Evolutionary conservation across 2,329 filamentous ascomycete genomes (phyloP).

Genomic region (Fusarium anthophilum): DNA sequence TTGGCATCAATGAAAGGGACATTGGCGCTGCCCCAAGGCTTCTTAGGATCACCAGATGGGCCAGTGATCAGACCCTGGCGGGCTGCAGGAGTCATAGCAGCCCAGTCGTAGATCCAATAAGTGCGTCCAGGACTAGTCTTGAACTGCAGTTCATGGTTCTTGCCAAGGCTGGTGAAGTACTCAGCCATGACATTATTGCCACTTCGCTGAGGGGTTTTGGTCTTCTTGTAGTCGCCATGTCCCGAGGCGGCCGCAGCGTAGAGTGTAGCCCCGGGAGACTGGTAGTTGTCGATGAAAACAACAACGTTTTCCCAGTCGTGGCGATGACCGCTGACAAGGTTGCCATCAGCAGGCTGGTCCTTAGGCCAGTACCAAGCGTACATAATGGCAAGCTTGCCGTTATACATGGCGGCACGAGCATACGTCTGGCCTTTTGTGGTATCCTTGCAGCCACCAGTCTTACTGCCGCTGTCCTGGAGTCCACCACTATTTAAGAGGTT

Average conservation of each 20-base stretch:
- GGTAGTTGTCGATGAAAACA: constrained; percentile 45
- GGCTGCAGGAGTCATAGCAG: constrained; percentile 48
- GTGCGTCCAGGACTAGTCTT: constrained; percentile 48
- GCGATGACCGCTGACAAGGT: constrained; percentile 47
- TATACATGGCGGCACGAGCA: constrained; percentile 44
- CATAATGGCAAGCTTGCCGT: constrained; percentile 50
- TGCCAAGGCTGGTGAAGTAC: constrained; percentile 44
- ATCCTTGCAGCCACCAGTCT: constrained; percentile 45
- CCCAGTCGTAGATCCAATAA: constrained; percentile 56
- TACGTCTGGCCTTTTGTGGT: constrained; percentile 51
- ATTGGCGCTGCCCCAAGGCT: constrained; percentile 54
- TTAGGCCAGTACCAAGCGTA: constrained; percentile 59
- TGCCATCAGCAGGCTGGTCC: constrained; percentile 50
- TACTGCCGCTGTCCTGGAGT: constrained; percentile 44
- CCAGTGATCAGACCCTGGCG: constrained; percentile 48
- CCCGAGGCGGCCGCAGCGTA: constrained; percentile 48
- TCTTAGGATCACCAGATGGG: constrained; percentile 49
- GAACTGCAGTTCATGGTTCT: constrained; percentile 51
- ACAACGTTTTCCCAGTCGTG: constrained; percentile 54
- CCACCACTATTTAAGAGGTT: constrained; percentile 41
- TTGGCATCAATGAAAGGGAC: constrained; percentile 52
- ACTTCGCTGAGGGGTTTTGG: constrained; percentile 25
- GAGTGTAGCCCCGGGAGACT: constrained; percentile 41
- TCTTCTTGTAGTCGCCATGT: constrained; percentile 49
- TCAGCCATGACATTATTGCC: constrained; percentile 43